phyloP scores from a whole-genome alignment of 1,284 basidiomycete species.

The Waitea zeae region DNA sequence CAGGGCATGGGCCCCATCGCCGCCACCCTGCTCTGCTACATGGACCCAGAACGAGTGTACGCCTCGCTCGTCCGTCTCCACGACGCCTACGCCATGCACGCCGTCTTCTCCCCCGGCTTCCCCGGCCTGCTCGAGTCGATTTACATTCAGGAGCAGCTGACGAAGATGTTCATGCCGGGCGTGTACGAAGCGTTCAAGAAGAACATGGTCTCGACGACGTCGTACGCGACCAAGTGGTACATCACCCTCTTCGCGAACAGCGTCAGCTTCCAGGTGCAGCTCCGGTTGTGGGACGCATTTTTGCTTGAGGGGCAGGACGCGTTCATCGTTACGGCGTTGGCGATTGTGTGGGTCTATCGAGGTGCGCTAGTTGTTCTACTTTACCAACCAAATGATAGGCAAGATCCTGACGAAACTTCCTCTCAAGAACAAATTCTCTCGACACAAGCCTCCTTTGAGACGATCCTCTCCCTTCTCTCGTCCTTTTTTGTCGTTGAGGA shows the following conservation, averaged over 20 bases:
- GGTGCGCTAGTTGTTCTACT: constrained; percentile 26
- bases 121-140: constrained; percentile 90
- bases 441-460: constrained; percentile 74
- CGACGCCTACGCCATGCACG: constrained; percentile 78
- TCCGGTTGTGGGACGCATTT: constrained; percentile 91
- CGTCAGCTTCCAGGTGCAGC: constrained; percentile 90
- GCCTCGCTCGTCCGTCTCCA: constrained; percentile 73
- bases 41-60: constrained; percentile 79
- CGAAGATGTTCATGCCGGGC: constrained; percentile 72
- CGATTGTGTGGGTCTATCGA: constrained; percentile 80
- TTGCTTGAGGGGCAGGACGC: constrained; percentile 83
- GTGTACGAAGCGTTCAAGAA: constrained; percentile 76
- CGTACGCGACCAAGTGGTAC: constrained; percentile 98
- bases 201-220: constrained; percentile 81
- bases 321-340: constrained; percentile 71
- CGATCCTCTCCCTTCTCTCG: constrained; percentile 72
- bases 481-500: constrained; percentile 86
- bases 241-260: constrained; percentile 94
- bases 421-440: constrained; percentile 72
- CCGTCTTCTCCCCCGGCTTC: constrained; percentile 87
- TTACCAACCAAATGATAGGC: no score
- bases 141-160: constrained; percentile 83
- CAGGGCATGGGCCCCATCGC: constrained; percentile 99
- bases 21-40: constrained; percentile 87
- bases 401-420: no score